Conservation (phyloP, 2,329 filamentous ascomycete genomes). For the Fonsecaea pedrosoi region DNA sequence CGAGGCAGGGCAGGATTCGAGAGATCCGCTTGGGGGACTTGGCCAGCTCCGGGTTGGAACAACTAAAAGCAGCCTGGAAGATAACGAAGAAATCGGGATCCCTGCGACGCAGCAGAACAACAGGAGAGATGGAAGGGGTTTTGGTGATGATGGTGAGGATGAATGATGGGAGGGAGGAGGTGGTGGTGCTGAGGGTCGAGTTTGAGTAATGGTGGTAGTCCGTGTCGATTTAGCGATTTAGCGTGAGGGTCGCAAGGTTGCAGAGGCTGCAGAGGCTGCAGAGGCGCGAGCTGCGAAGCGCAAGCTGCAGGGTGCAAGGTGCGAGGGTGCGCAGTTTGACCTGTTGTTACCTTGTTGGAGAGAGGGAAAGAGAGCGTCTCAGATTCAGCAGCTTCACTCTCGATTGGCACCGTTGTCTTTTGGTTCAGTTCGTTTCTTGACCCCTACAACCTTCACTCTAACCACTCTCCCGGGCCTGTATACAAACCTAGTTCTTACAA, state of each 20-base stretch:
- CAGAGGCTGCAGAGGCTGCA: neutral
- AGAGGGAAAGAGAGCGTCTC: neutral
- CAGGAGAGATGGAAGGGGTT: conserved; percentile 11
- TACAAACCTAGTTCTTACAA: neutral
- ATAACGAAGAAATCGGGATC: conserved; percentile 11
- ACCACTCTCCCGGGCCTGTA: conserved; percentile 4
- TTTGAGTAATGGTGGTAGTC: conserved; percentile 13
- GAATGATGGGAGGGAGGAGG: conserved; percentile 16
- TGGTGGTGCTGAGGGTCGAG: conserved; percentile 12
- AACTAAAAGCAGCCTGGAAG: conserved; percentile 12
- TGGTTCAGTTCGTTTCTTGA: conserved; percentile 2
- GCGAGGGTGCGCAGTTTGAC: neutral
- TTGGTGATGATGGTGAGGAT: conserved; percentile 9
- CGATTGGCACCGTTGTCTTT: neutral
- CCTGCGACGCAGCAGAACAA: conserved; percentile 11
- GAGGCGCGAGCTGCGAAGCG: neutral
- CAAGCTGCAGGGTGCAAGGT: neutral
- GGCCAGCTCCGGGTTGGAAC: conserved; percentile 9
- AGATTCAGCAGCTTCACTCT: neutral
- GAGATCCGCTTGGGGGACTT: conserved; percentile 13
- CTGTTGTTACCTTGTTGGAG: neutral
- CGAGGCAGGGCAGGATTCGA: conserved; percentile 15
- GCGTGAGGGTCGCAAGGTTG: conserved; percentile 3
- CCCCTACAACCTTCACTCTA: neutral
- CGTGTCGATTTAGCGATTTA: conserved; percentile 7